A percentile compares a stretch with the other conserved stretches of the same genome.
Conservation (phyloP, 106 monocot genomes). For the Dioscorea alata region DNA sequence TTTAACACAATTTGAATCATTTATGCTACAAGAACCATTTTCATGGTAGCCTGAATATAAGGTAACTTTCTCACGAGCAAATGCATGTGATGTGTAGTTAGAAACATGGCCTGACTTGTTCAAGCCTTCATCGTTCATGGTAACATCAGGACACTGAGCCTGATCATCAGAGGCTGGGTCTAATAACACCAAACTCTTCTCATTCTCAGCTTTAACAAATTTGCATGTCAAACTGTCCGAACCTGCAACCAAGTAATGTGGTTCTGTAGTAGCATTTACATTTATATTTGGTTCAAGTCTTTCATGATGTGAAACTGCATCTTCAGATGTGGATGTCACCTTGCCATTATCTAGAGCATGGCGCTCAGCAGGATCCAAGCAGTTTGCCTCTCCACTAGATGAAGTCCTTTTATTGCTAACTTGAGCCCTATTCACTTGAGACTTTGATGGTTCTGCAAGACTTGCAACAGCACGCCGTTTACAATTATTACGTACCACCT, state of each 20-base stretch:
- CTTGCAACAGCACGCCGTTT: conserved; percentile 2
- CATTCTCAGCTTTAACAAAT: conserved; percentile 1
- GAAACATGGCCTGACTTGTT: conserved; percentile 9
- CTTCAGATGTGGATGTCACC: not conserved
- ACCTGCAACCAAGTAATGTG: conserved; percentile 5
- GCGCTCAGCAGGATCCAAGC: conserved; percentile 1
- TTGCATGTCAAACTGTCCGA: not conserved
- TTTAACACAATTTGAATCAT: conserved; percentile 6
- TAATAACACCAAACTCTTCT: conserved; percentile 14
- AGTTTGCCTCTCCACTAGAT: conserved; percentile 2
- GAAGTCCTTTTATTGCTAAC: conserved; percentile 1
- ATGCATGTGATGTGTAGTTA: conserved; percentile 16
- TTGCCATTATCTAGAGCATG: conserved; percentile 13
- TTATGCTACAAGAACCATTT: conserved; percentile 22
- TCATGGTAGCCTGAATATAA: conserved; percentile 16
- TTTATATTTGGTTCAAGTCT: not conserved
- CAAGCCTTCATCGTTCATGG: conserved; percentile 17
- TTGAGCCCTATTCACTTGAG: conserved; percentile 8
- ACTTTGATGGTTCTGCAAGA: conserved; percentile 1
- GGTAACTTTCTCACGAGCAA: conserved; percentile 1
- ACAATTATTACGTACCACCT: conserved; percentile 4
- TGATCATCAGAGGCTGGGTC: not conserved
- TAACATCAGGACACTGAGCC: conserved; percentile 4
- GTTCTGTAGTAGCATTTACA: conserved; percentile 6
- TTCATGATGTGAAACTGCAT: conserved; percentile 8